phyloP scores from a whole-genome alignment of 2,329 filamentous ascomycete species.

The Colletotrichum limetticola region DNA sequence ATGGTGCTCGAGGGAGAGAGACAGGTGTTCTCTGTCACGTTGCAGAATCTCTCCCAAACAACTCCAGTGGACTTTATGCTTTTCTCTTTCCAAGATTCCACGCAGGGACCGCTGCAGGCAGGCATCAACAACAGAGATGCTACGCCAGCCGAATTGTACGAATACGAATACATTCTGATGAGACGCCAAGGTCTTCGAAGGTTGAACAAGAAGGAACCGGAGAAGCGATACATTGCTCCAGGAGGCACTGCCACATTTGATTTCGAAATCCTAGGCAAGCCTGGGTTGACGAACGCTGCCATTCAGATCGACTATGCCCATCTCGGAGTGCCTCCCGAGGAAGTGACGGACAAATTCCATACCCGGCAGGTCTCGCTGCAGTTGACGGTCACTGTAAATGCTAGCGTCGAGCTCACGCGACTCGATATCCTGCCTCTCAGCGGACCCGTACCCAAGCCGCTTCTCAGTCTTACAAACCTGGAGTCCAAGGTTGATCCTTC shows the following conservation, averaged over 20 bases:
- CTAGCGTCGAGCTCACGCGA: constrained; percentile 83
- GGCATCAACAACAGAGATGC: constrained; percentile 82
- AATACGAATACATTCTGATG: constrained; percentile 83
- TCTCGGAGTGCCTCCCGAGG: constrained; percentile 75
- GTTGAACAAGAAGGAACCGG: constrained; percentile 60
- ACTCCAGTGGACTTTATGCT: constrained; percentile 85
- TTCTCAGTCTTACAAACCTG: constrained; percentile 62
- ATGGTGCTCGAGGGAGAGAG: constrained; percentile 95
- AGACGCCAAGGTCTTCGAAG: constrained; percentile 75
- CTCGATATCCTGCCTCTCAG: constrained; percentile 83
- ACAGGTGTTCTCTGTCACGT: constrained; percentile 79
- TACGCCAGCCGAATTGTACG: constrained; percentile 82
- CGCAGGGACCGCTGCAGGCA: constrained; percentile 79
- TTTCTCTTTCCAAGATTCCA: constrained; percentile 91
- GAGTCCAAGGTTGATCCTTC: constrained; percentile 53
- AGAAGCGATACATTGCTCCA: constrained; percentile 71
- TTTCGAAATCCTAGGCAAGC: constrained; percentile 87
- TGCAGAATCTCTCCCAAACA: constrained; percentile 78
- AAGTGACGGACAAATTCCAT: constrained; percentile 80
- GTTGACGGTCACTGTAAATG: constrained; percentile 90
- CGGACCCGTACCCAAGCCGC: constrained; percentile 68
- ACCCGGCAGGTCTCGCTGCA: constrained; percentile 85
- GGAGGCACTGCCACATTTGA: constrained; percentile 77
- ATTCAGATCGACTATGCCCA: constrained; percentile 90
- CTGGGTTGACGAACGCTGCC: constrained; percentile 81